Evolutionary conservation across 2,329 filamentous ascomycete genomes (phyloP).

Genomic region (Scopulariopsis brevicaulis): DNA sequence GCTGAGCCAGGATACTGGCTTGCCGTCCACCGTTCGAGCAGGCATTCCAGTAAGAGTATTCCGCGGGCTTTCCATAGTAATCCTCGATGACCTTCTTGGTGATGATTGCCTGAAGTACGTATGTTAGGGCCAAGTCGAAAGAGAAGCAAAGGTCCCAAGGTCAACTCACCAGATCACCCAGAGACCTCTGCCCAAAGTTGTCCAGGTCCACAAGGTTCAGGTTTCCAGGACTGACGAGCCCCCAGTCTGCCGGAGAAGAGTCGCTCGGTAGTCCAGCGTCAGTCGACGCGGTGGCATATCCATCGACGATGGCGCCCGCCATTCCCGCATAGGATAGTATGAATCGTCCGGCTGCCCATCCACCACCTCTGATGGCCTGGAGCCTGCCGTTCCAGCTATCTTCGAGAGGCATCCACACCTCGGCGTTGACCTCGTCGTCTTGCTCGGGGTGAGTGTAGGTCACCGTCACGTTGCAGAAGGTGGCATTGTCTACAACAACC

Average conservation of each 20-base stretch:
- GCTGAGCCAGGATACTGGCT: conserved; percentile 37
- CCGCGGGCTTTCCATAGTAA: conserved; percentile 23
- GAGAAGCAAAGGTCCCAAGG: background rate
- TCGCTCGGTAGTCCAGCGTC: conserved; percentile 9
- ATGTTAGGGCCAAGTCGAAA: background rate
- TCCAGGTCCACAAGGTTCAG: conserved; percentile 13
- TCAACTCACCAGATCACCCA: conserved; percentile 15
- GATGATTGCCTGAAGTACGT: conserved; percentile 18
- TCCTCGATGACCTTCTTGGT: conserved; percentile 26
- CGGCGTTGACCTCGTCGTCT: conserved; percentile 11
- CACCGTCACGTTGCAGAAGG: conserved; percentile 16
- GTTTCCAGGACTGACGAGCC: conserved; percentile 4
- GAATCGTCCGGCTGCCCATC: conserved; percentile 14
- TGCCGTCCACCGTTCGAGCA: conserved; percentile 46
- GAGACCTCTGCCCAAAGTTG: conserved; percentile 14
- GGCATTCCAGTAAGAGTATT: conserved; percentile 36
- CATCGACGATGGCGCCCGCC: conserved; percentile 9
- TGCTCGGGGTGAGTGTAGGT: conserved; percentile 14
- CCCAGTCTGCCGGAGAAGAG: background rate
- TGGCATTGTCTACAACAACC: no score
- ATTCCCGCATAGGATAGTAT: conserved; percentile 8
- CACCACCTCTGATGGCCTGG: conserved; percentile 17
- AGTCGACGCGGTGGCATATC: conserved; percentile 10
- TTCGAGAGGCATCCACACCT: conserved; percentile 13
- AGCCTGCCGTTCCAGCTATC: conserved; percentile 17